These are phyloP conservation scores for Pseudocercospora crystallina DNA, from an alignment of 2,329 filamentous ascomycete genomes.

Conservation along the genomic window DNA sequence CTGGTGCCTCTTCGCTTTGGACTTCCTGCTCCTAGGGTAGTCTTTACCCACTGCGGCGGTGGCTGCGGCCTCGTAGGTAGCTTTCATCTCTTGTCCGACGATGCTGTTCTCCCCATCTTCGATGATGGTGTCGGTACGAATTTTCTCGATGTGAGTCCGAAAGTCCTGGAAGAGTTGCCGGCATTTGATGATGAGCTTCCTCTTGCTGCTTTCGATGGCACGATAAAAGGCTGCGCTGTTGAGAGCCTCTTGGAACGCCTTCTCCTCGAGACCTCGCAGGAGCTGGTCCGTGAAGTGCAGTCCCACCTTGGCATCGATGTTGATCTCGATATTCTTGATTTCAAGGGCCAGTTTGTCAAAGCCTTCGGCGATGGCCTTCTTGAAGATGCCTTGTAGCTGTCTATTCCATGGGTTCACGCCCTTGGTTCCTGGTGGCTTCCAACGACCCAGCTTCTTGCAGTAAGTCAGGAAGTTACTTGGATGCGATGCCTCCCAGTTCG, in stretches of 20 bases:
- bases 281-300: no score
- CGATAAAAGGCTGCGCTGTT: background rate
- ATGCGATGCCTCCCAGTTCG: conserved; percentile 5
- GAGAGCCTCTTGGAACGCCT: background rate
- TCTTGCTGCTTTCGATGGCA: no score
- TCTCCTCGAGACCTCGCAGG: no score
- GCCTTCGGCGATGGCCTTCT: background rate
- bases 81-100: background rate
- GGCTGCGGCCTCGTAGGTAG: background rate
- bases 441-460: conserved; percentile 10
- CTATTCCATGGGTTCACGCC: conserved; percentile 12
- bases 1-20: background rate
- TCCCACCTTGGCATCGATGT: no score
- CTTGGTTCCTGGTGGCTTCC: background rate
- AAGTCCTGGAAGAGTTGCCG: no score
- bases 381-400: conserved; percentile 2
- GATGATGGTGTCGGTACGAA: background rate
- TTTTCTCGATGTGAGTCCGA: no score
- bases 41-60: background rate
- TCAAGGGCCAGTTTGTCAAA: background rate
- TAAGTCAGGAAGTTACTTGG: conserved; percentile 5
- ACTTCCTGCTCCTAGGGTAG: background rate
- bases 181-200: background rate
- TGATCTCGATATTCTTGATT: no score
- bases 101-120: background rate